Evolutionary conservation across 495 filamentous ascomycete species (phyloP).

Genomic region (Articulospora tetracladia): DNA sequence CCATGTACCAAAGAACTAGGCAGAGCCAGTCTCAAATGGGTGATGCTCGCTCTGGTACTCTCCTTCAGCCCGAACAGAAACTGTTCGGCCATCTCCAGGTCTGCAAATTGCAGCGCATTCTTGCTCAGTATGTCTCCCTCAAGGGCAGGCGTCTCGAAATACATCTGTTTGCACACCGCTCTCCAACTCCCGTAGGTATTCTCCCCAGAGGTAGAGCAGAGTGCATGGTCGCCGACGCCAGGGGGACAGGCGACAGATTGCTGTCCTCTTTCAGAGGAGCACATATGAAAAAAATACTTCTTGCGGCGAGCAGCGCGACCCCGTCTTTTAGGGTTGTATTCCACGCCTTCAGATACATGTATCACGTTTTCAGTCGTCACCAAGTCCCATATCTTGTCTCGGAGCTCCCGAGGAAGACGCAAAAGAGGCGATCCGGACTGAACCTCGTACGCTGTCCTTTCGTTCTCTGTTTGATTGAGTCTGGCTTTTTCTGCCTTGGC

Average conservation of each 20-base stretch:
- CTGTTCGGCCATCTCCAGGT: conserved; percentile 5
- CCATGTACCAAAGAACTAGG: neutral
- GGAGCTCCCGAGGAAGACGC: conserved; percentile 6
- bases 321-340: neutral
- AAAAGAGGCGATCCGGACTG: conserved; percentile 3
- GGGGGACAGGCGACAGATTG: conserved; percentile 5
- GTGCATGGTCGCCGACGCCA: conserved; percentile 3
- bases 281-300: conserved; percentile 2
- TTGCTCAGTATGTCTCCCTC: neutral
- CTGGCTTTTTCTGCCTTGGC: neutral
- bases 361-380: conserved; percentile 8
- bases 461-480: neutral
- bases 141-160: neutral
- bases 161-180: conserved; percentile 11
- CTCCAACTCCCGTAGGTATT: neutral
- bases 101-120: conserved; percentile 15
- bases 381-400: conserved; percentile 14
- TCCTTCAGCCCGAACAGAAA: conserved; percentile 9
- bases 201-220: neutral
- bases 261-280: neutral
- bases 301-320: neutral
- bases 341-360: conserved; percentile 2
- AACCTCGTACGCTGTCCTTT: neutral
- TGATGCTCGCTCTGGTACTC: conserved; percentile 3
- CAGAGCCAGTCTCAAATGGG: conserved; percentile 4